Evolutionary conservation across 2,329 filamentous ascomycete species (phyloP), one percentile per base, ranked within the genome.

Genomic region (Verticillium longisporum): DNA sequence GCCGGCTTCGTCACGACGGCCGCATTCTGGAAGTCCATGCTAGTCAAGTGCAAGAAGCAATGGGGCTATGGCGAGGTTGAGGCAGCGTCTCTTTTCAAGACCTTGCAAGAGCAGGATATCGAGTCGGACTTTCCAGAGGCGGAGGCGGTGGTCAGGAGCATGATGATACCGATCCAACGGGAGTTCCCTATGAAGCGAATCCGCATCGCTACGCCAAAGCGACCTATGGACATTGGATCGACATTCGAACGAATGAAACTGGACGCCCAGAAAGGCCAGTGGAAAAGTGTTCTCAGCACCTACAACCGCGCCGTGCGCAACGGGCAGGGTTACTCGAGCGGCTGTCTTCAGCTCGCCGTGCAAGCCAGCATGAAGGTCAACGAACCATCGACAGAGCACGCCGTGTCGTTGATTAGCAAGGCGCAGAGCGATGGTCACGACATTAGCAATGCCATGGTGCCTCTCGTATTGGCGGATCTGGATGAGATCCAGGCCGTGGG

Each of bases 261-360:
- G 36, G 70, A 74, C 21, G 64, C 80, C 13, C 66, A 68, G 1
- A 61, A 66, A 2, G 68, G 71, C 11, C 68, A 71, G 5, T 74
- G 75, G 65, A 60, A 58, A 4, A 63, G 68, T 13, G 75, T 76
- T 0, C 66, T 76, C 59, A 65, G 64, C 15, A 72, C 77, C 4
- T 83, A 82, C 67, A 72, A 69, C 58, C 68, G 68, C 32, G 75
- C 75, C 0, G 55, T 72, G 1, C 65, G 63, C 10, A 68, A 65
- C 4, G 73, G 75, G 18, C 70, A 80, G 66, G 69, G 70, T 1
- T 72, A 73, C 62, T 77, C 74, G 33, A 66, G 67, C 3, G 72
- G 75, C 31, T 80, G 77, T 59, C 72, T 84, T 14, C 75, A 77
- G n/a, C 70, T 83, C 5, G 80, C 78, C 9, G 76, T 84, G 9